A percentile compares a stretch with the other conserved stretches of the same genome.
Evolutionary conservation across 2,329 filamentous ascomycete genomes (phyloP).

Genomic region (Juglanconis oblonga): DNA sequence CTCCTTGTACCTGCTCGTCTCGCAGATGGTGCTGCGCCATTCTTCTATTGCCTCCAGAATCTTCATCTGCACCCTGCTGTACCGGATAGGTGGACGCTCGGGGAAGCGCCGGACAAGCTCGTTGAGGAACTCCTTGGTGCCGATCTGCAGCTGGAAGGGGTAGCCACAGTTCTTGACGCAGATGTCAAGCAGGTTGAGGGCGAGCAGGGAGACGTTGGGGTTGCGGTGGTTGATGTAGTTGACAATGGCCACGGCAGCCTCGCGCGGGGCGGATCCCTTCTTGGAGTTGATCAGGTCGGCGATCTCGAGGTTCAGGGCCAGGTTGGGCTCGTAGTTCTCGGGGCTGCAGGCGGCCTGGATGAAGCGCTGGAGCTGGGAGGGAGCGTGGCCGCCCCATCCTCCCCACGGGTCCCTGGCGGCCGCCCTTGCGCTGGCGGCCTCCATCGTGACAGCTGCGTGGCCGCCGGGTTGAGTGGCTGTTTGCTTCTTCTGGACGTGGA

Average conservation of each 20-base stretch:
- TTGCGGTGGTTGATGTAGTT: conserved; percentile 96
- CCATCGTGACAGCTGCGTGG: conserved; percentile 55
- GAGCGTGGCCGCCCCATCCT: conserved; percentile 67
- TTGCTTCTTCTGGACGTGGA: neutral
- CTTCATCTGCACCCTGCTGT: conserved; percentile 83
- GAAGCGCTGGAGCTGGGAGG: conserved; percentile 88
- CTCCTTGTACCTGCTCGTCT: conserved; percentile 96
- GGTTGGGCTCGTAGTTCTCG: conserved; percentile 96
- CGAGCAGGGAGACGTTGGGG: conserved; percentile 87
- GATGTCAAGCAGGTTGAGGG: conserved; percentile 90
- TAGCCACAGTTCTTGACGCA: conserved; percentile 99
- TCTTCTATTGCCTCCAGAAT: conserved; percentile 97
- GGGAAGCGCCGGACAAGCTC: conserved; percentile 95
- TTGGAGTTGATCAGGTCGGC: conserved; percentile 95
- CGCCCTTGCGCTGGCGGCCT: conserved; percentile 93
- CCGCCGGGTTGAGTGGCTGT: neutral
- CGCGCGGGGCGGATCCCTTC: conserved; percentile 91
- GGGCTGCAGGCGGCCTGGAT: conserved; percentile 96
- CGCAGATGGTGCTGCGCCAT: conserved; percentile 97
- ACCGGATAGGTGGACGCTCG: conserved; percentile 82
- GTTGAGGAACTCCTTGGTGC: conserved; percentile 98
- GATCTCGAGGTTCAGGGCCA: conserved; percentile 94
- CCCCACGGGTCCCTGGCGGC: conserved; percentile 92
- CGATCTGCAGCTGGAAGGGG: conserved; percentile 96
- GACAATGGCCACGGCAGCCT: conserved; percentile 90